Evolutionary conservation across 2,329 filamentous ascomycete species (phyloP), one percentile per base, ranked within the genome.

Genomic region (Neofusicoccum umdonicola): DNA sequence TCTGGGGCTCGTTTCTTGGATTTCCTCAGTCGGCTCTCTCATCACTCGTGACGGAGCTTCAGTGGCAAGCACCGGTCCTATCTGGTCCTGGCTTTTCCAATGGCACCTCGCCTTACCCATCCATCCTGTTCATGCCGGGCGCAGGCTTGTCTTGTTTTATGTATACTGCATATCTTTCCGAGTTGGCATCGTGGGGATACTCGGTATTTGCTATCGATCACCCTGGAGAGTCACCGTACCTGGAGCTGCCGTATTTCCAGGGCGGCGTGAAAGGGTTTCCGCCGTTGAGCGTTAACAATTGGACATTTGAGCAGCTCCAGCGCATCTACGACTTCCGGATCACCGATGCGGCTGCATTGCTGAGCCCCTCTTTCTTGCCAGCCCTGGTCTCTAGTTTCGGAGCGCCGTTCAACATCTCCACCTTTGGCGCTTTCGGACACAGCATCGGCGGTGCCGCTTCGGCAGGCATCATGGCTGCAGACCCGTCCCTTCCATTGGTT

Each of bases 391-490:
- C 58, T 13, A 22, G 13, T 11, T 27, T 45, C 17, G 45, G 31
- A 11, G 63, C 63, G 4, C 19, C 66, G 0, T 66, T 66, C 58
- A 69, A 70, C 51, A 66, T 65, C 7, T 64, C 69, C 0, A 60
- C 68, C n/a, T 69, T 66, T 41, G 12, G 67, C 19, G 48, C 64
- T 2, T 45, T 71, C 7, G 71, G 71, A 9, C 69, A 71, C 42
- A 70, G 68, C 2, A 35, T 70, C 27, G 71, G 71, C 15, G 71
- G 69, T 2, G 65, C 69, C n/a, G 69, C 65, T 44, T 62, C 69
- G 13, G 68, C 66, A 3, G 66, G 63, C 19, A 42, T 66, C 3
- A 41, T 68, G 42, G 54, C 62, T 2, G 31, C 61, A 13, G 63
- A 68, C 15, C 39, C 9, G 12, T 52, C 50, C 7, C 39, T 1